A percentile compares a stretch with the other conserved stretches of the same genome.
phyloP scores from a whole-genome alignment of 2,329 filamentous ascomycete species.

The Pseudophaeomoniella oleicola region DNA sequence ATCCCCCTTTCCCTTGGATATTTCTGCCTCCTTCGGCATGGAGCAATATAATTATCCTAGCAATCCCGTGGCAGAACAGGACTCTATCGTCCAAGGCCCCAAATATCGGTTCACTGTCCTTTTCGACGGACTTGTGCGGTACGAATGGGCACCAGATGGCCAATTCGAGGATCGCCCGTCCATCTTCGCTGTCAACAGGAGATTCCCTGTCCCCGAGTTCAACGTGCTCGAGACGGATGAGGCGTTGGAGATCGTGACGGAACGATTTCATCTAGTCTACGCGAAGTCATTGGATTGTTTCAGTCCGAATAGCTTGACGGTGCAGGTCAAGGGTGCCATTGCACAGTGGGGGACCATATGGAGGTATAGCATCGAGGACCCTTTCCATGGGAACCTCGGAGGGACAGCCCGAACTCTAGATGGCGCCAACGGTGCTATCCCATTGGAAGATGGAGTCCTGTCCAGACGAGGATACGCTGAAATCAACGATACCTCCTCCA shows the following conservation, averaged over 20 bases:
- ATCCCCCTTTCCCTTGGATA: no score
- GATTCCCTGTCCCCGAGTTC: conserved; percentile 33
- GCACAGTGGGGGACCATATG: conserved; percentile 29
- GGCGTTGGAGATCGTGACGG: conserved; percentile 40
- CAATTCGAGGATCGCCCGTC: conserved; percentile 49
- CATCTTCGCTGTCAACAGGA: conserved; percentile 44
- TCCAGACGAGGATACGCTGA: conserved; percentile 35
- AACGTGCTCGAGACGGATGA: conserved; percentile 31
- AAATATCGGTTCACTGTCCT: conserved; percentile 48
- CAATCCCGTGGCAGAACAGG: conserved; percentile 27
- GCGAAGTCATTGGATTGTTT: conserved; percentile 38
- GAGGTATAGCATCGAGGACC: conserved; percentile 35
- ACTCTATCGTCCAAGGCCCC: conserved; percentile 30
- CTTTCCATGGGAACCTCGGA: conserved; percentile 21
- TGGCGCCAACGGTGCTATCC: conserved; percentile 33
- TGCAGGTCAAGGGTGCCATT: conserved; percentile 26
- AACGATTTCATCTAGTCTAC: conserved; percentile 42
- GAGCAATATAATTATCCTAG: conserved; percentile 27
- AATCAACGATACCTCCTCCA: conserved; percentile 40
- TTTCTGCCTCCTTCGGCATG: conserved; percentile 5
- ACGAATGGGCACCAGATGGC: conserved; percentile 47
- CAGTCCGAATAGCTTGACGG: conserved; percentile 33
- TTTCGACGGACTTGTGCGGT: conserved; percentile 41
- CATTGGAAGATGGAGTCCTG: conserved; percentile 36
- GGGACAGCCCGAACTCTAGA: conserved; percentile 42